Base-by-base conservation (phyloP, 768 basidiomycete species). In the Pleurotus salmoneostramineus region DNA sequence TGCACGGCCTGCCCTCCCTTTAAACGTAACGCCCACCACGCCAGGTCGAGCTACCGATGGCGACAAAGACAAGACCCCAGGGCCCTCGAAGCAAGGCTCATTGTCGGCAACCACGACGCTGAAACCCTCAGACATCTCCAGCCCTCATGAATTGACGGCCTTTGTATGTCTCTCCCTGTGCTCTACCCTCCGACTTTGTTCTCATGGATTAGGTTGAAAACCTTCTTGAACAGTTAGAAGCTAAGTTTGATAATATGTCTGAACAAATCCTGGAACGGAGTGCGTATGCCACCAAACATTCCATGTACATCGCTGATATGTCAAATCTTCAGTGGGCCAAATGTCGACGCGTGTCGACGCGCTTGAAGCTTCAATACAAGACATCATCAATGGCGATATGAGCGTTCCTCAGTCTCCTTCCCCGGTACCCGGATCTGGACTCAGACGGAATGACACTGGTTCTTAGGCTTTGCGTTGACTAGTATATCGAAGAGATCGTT, bases 211-310 rank as follows among this genome's bases (percentile, higher is more conserved):
- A 95, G 94, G 93, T 96, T 10, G 95, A 97, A 72, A 89, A 84
- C 10, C 74, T 97, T 17, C 73, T 97, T 8, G 89, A 92, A 63
- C 89, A 95, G 64, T 78, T 97, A n/a, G 94, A 97, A 65, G 65
- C 82, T 49, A 91, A 91, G 61, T 96, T 97, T 65, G 93, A 96
- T 64, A 89, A 93, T 54, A 95, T 95, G 93, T 95, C 93, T 34
- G 78, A 79, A 15, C 90, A 95, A 69, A 91, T 97, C 61, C 79
- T 96, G 60, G 88, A 91, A 58, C 79, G 88, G 64, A 92, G 90
- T 93, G 49, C 50, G 40, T 50, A 15, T 47, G 44, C 56, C 12
- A 37, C 34, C 51, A 31, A 44, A 56, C 42, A 56, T 46, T 50
- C 8, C 62, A 55, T 37, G 49, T 56, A 56, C 43, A 33, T 58